Evolutionary conservation across 2,329 filamentous ascomycete species (phyloP).

Genomic region (Colletotrichum sp.): DNA sequence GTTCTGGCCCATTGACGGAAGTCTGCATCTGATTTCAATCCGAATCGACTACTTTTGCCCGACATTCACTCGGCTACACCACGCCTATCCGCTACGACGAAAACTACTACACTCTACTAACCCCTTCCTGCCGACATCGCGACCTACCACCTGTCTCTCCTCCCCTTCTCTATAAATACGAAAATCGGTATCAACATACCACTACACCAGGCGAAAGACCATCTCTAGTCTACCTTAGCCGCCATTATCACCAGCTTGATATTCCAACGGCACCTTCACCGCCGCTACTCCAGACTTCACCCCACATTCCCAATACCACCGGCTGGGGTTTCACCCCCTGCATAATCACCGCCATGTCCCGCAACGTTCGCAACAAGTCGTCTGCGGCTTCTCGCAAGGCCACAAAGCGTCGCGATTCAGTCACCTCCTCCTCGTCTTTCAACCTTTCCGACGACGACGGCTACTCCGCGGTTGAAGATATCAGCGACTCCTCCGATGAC

Average conservation of each 20-base stretch:
- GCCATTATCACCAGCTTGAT: not conserved
- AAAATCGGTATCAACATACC: not conserved
- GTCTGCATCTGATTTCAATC: constrained; percentile 39
- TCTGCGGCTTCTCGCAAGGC: constrained; percentile 48
- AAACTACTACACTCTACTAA: not conserved
- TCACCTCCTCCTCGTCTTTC: constrained; percentile 60
- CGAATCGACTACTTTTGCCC: constrained; percentile 7
- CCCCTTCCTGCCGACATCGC: not conserved
- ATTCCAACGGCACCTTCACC: not conserved
- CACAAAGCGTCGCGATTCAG: constrained; percentile 54
- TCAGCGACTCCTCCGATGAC: constrained; percentile 78
- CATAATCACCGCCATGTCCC: constrained; percentile 48
- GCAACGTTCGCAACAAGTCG: constrained; percentile 57
- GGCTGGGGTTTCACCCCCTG: not conserved
- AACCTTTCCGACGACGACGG: constrained; percentile 71
- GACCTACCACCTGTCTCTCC: not conserved
- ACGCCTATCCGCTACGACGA: constrained; percentile 4
- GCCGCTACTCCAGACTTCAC: not conserved
- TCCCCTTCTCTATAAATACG: not conserved
- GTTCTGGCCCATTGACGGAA: constrained; percentile 40
- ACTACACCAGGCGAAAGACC: not conserved
- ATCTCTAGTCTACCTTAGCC: not conserved
- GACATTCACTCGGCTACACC: constrained; percentile 10
- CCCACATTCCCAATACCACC: constrained; percentile 26
- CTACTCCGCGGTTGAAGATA: constrained; percentile 79